phyloP scores from a whole-genome alignment of 768 basidiomycete genomes.

The Punctularia strigosozonata region DNA sequence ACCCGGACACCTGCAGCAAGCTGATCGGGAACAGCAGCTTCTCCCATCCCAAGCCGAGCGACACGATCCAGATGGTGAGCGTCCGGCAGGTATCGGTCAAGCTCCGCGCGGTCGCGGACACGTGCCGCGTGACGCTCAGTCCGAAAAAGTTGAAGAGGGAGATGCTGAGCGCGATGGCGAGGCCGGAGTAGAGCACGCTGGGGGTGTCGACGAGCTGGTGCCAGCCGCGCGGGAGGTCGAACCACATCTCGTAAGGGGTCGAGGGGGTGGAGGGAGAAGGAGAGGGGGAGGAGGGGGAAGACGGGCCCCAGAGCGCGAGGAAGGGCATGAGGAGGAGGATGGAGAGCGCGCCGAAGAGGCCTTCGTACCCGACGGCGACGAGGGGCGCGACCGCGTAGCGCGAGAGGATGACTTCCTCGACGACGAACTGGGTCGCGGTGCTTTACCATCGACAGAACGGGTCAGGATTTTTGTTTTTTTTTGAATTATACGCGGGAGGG shows the following conservation, averaged over 20 bases:
- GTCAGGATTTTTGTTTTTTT: background rate
- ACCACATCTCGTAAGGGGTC: conserved; percentile 48
- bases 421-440: conserved; percentile 85
- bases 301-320: conserved; percentile 45
- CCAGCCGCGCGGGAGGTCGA: conserved; percentile 87
- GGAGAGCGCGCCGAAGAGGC: conserved; percentile 78
- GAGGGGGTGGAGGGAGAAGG: conserved; percentile 41
- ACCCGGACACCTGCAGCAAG: conserved; percentile 73
- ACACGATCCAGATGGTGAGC: conserved; percentile 90
- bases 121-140: conserved; percentile 82
- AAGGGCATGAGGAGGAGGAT: conserved; percentile 74
- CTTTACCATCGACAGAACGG: too few relatives aligned
- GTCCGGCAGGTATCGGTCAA: conserved; percentile 94
- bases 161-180: conserved; percentile 41
- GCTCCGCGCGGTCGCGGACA: conserved; percentile 86
- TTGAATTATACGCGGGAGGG: conserved; percentile 7
- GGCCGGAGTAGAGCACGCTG: conserved; percentile 29
- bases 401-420: conserved; percentile 94
- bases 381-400: conserved; percentile 80
- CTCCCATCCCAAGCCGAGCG: conserved; percentile 87
- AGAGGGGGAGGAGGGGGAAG: conserved; percentile 70
- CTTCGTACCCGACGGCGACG: conserved; percentile 90
- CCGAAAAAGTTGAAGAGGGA: conserved; percentile 63
- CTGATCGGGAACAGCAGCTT: conserved; percentile 71
- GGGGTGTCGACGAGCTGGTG: conserved; percentile 77